A percentile compares a stretch with the other conserved stretches of the same genome.
These are phyloP conservation scores for Magnaporthiopsis rhizophila DNA, from an alignment of 2,329 filamentous ascomycete genomes.

Conservation along the genomic window DNA sequence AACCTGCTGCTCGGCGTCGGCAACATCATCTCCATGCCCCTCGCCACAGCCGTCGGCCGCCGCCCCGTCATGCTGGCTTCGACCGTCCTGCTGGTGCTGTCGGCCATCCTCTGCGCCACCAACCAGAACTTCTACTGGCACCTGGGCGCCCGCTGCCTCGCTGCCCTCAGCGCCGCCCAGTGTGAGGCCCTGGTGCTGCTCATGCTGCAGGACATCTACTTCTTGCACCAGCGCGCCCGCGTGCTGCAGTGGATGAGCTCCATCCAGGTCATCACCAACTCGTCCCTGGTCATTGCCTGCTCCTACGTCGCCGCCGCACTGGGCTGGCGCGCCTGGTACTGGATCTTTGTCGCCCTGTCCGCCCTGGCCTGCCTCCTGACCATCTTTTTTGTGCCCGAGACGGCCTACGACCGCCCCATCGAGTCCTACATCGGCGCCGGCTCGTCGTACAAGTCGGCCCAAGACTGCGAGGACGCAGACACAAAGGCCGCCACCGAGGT, in stretches of 20 bases:
- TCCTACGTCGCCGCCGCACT: constrained; percentile 10
- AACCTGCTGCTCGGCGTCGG: constrained; percentile 30
- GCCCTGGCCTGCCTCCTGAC: constrained; percentile 35
- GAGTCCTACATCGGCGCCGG: constrained; percentile 2
- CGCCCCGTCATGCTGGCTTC: constrained; percentile 26
- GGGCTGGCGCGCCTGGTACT: constrained; percentile 10
- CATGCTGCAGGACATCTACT: constrained; percentile 11
- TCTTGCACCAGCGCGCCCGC: constrained; percentile 8
- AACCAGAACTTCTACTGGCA: constrained; percentile 26
- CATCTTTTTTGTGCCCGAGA: constrained; percentile 28
- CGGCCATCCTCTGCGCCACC: constrained; percentile 25
- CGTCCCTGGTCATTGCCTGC: constrained; percentile 7
- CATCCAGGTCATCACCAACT: constrained; percentile 9
- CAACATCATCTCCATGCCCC: constrained; percentile 28
- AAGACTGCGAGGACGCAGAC: not conserved
- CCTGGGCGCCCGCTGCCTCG: constrained; percentile 26
- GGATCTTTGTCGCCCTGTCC: constrained; percentile 17
- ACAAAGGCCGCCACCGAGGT: not conserved
- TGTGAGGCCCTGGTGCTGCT: constrained; percentile 30
- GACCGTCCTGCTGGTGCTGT: constrained; percentile 22
- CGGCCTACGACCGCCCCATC: constrained; percentile 9
- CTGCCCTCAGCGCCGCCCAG: constrained; percentile 27
- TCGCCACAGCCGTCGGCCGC: constrained; percentile 28
- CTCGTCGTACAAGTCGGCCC: not conserved
- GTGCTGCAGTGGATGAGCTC: constrained; percentile 10